Base-by-base conservation (phyloP, 176 grass and related monocot species). In the Oryza meyeriana region DNA sequence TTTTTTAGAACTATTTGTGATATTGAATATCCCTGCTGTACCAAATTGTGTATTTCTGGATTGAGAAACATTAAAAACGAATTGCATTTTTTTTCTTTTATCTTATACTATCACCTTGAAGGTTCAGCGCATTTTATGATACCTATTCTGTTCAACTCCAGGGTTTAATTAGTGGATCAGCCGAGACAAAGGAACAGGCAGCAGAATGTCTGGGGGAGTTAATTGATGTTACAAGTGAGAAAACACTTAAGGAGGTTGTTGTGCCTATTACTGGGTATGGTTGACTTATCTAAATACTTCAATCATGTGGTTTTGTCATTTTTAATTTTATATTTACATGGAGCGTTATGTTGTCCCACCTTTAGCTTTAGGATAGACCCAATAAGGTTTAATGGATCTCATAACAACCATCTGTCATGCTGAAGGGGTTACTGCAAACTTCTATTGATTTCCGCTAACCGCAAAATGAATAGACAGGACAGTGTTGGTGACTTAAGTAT, bases 91-190 rank as follows among this genome's bases (percentile, higher is more conserved):
- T 75, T 42, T 86, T 26, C 10, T 34, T 57, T 57, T 50, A 10
- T 57, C 26, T 28, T 26, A 2, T 68, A 29, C 10, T 25, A 5
- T 57, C 4, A 40, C 18, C 69, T 70, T 85, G 40, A 41, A 52
- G 33, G 26, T 25, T 85, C 63, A 81, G 27, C 42, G 31, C 44
- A 73, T 77, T 76, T 78, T 33, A 78, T 17, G 64, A 40, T 42
- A 58, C 28, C 81, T 73, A n/a, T 75, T 78, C 72, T 84, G 50
- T 83, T 85, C 38, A 85, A 79, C 76, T 88, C 20, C 79, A 98
- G 95, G 92, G 95, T 84, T 83, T 98, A 87, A 91, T 95, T 82
- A 98, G 91, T 90, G 95, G 95, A 38, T 93, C 95, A 13, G 92
- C 88, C 4, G 95, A 98, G 81, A 91, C 83, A 66, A 92, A 94